These are phyloP conservation scores for Massariosphaeria phaeospora DNA, from an alignment of 495 filamentous ascomycete genomes.

Conservation along the genomic window DNA sequence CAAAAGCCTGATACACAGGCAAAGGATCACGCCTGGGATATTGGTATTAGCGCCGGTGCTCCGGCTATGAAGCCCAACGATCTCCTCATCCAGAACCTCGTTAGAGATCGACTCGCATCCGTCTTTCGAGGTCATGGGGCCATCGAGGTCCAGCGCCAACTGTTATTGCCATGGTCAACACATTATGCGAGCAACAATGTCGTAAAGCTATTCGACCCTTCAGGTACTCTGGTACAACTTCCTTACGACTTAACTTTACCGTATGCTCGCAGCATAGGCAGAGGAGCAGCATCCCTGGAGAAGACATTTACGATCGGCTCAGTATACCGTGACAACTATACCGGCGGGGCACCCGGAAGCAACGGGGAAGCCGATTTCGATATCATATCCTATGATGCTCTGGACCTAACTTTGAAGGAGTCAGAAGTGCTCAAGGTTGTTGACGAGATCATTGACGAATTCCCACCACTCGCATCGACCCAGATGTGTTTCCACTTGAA, in stretches of 20 bases:
- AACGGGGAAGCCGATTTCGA: constrained; percentile 94
- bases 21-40: constrained; percentile 85
- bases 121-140: constrained; percentile 93
- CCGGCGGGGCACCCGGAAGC: constrained; percentile 72
- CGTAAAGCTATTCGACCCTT: constrained; percentile 73
- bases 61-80: constrained; percentile 55
- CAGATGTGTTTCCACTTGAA: constrained; percentile 91
- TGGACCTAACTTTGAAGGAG: constrained; percentile 85
- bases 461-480: constrained; percentile 64
- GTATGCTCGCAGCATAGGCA: constrained; percentile 78
- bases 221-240: constrained; percentile 79
- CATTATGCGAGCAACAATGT: constrained; percentile 65
- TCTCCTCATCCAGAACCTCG: constrained; percentile 64
- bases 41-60: constrained; percentile 46
- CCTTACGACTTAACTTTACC: constrained; percentile 90
- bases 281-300: constrained; percentile 59
- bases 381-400: constrained; percentile 71
- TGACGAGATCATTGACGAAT: constrained; percentile 80
- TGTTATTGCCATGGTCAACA: constrained; percentile 73
- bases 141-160: constrained; percentile 67
- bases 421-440: constrained; percentile 92
- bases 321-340: constrained; percentile 75
- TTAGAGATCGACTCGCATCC: constrained; percentile 67
- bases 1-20: constrained; percentile 62
- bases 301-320: constrained; percentile 85